Percentiles rank a stretch among this genome's conserved stretches.
Evolutionary conservation across 148 eudicot species (phyloP).

Genomic region (Camellia granthamiana): DNA sequence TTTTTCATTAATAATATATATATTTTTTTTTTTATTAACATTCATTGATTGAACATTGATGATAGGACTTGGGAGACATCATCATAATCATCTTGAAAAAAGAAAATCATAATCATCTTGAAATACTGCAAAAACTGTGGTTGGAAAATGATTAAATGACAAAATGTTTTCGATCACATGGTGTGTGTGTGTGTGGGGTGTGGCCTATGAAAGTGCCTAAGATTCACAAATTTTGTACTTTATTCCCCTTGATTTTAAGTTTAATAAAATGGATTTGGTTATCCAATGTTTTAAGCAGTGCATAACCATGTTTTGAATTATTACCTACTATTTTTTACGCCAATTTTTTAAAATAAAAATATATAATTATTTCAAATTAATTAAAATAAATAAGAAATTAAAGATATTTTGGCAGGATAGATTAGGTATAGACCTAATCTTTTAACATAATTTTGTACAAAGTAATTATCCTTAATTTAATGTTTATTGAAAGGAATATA

Average conservation of each 20-base stretch:
- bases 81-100: conserved; percentile 10
- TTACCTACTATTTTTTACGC: too few species aligned
- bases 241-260: not conserved
- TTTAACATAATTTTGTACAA: too few species aligned
- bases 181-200: not conserved
- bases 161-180: conserved; percentile 14
- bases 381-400: too few species aligned
- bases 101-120: conserved; percentile 4
- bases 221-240: not conserved
- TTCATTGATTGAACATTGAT: not conserved
- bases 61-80: conserved; percentile 13
- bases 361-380: too few species aligned
- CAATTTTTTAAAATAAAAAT: too few species aligned
- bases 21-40: not conserved
- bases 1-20: not conserved
- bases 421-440: too few species aligned
- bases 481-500: too few species aligned
- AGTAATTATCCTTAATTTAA: too few species aligned
- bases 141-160: conserved; percentile 7
- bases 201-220: not conserved
- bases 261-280: not conserved
- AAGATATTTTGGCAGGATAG: too few species aligned
- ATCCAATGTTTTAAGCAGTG: too few species aligned
- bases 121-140: conserved; percentile 5
- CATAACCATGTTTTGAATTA: too few species aligned